phyloP scores from a whole-genome alignment of 225 moss, liverwort and hornwort genomes.

The Physcomitrium patens region DNA sequence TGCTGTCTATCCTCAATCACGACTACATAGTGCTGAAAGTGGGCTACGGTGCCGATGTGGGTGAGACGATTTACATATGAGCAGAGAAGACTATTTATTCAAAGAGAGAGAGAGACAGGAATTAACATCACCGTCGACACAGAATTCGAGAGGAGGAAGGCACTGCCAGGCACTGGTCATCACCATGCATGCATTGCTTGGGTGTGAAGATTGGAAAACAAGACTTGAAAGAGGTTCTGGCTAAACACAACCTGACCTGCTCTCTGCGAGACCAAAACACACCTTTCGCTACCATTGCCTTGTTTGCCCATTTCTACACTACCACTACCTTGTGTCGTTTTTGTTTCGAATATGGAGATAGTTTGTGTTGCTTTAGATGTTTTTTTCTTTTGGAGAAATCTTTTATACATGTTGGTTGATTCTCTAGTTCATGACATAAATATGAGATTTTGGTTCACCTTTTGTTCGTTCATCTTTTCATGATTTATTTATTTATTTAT shows the following conservation, averaged over 20 bases:
- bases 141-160: constrained; percentile 27
- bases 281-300: too few species aligned
- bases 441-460: too few species aligned
- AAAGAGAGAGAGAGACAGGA: constrained; percentile 36
- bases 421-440: too few species aligned
- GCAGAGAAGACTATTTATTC: constrained; percentile 48
- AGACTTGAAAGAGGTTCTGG: constrained; percentile 39
- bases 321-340: too few species aligned
- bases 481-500: too few species aligned
- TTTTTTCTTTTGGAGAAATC: too few species aligned
- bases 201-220: constrained; percentile 34
- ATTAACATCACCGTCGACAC: constrained; percentile 39
- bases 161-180: constrained; percentile 34
- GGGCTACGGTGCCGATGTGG: not conserved
- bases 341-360: too few species aligned
- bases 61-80: constrained; percentile 31
- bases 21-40: constrained; percentile 56
- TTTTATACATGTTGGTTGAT: too few species aligned
- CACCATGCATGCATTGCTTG: constrained; percentile 43
- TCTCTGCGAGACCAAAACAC: constrained; percentile 47
- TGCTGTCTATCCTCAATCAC: constrained; percentile 47
- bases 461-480: too few species aligned
- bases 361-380: too few species aligned
- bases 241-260: constrained; percentile 42
- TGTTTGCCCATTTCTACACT: too few species aligned